These are phyloP conservation scores for Amanita exitialis DNA, from an alignment of 768 basidiomycete species.

Conservation along the genomic window DNA sequence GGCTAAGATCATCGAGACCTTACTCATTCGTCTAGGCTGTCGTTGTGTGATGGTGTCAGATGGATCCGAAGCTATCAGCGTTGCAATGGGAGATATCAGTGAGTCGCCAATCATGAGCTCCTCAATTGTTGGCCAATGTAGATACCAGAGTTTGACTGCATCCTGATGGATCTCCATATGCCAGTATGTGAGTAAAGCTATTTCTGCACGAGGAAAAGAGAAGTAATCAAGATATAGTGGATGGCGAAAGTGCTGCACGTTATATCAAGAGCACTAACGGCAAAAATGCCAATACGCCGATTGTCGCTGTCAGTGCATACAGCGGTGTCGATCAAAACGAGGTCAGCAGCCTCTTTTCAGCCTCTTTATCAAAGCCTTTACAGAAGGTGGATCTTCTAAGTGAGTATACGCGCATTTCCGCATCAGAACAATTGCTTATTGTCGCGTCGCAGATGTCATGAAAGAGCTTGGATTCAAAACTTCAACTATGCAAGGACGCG, in stretches of 20 bases:
- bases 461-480: conserved; percentile 89
- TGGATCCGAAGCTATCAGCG: conserved; percentile 94
- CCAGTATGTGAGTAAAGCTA: conserved; percentile 61
- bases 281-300: conserved; percentile 89
- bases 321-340: conserved; percentile 60
- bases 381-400: conserved; percentile 78
- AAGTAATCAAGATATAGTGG: conserved; percentile 38
- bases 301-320: conserved; percentile 86
- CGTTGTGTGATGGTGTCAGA: conserved; percentile 93
- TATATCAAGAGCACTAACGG: conserved; percentile 97
- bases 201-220: neutral
- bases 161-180: conserved; percentile 94
- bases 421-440: neutral
- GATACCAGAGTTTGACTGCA: conserved; percentile 81
- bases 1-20: conserved; percentile 92
- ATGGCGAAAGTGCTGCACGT: conserved; percentile 92
- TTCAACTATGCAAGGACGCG: conserved; percentile 52
- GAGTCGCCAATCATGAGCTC: conserved; percentile 23
- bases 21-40: conserved; percentile 89
- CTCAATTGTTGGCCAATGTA: conserved; percentile 12
- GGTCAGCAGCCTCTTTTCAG: conserved; percentile 62
- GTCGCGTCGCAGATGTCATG: conserved; percentile 41
- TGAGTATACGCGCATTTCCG: conserved; percentile 13
- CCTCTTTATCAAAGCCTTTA: conserved; percentile 81
- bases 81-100: conserved; percentile 98